Percentiles rank a stretch among this genome's conserved stretches.
Evolutionary conservation across 257 asterid species (phyloP).

Genomic region (Misopates orontium): DNA sequence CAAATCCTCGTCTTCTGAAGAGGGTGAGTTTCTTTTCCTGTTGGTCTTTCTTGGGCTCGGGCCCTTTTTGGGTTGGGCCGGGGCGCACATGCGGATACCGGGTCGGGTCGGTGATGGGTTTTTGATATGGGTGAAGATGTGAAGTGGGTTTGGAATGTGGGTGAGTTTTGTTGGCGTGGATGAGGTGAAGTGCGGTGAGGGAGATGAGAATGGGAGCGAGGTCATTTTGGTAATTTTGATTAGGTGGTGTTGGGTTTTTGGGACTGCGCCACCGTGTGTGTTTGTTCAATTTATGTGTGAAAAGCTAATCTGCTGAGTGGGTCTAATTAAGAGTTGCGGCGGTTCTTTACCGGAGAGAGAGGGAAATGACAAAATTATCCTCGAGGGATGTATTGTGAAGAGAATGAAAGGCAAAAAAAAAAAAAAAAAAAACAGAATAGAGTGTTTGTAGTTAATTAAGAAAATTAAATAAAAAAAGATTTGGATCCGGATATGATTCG

Average conservation of each 20-base stretch:
- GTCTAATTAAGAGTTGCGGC: too few species aligned
- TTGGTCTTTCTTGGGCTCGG: constrained; percentile 32
- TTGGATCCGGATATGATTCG: not conserved
- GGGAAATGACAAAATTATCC: too few species aligned
- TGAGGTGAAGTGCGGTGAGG: constrained; percentile 18
- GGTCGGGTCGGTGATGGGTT: constrained; percentile 38
- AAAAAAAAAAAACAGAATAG: too few species aligned
- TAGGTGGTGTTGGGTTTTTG: too few species aligned
- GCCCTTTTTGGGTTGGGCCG: constrained; percentile 43
- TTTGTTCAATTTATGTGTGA: too few species aligned
- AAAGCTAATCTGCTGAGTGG: too few species aligned
- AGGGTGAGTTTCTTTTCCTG: constrained; percentile 19
- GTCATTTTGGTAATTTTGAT: constrained; percentile 26
- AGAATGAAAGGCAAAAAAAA: too few species aligned
- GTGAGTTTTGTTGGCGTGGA: constrained; percentile 16
- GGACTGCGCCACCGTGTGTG: too few species aligned
- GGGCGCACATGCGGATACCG: constrained; percentile 29
- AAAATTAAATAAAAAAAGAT: too few species aligned
- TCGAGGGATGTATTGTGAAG: too few species aligned
- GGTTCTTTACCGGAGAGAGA: too few species aligned
- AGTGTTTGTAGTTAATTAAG: too few species aligned
- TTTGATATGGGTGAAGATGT: constrained; percentile 22
- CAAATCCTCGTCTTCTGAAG: constrained; percentile 66
- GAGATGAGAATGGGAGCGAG: constrained; percentile 30
- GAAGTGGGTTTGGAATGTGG: constrained; percentile 22